A percentile compares a stretch with the other conserved stretches of the same genome.
These are phyloP conservation scores for Podila horticola DNA, from an alignment of 192 early-diverging fungal genomes.

Conservation along the genomic window DNA sequence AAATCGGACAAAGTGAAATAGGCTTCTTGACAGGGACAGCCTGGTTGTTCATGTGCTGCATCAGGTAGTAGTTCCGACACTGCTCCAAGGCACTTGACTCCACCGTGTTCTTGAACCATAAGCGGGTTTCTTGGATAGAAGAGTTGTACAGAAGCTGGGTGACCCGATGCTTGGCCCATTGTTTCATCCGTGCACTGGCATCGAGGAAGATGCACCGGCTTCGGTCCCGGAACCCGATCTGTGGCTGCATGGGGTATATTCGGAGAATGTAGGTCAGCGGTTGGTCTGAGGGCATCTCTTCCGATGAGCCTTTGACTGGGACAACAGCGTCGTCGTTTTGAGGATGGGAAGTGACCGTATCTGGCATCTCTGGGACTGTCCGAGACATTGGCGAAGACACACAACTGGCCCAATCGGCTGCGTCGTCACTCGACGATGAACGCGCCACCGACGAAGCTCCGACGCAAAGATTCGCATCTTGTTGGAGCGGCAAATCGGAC, in stretches of 20 bases:
- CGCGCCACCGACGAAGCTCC: neutral
- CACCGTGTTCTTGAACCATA: slow-evolving; percentile 26
- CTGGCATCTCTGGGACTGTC: slow-evolving; percentile 1
- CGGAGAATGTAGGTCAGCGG: slow-evolving; percentile 9
- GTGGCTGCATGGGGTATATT: slow-evolving; percentile 14
- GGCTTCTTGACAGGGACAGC: neutral
- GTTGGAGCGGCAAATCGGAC: neutral
- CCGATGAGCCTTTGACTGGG: neutral
- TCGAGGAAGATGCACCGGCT: slow-evolving; percentile 25
- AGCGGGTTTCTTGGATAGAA: slow-evolving; percentile 22
- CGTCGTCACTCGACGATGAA: neutral
- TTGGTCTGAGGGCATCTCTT: neutral
- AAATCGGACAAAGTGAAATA: slow-evolving; percentile 17
- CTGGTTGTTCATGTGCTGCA: slow-evolving; percentile 3
- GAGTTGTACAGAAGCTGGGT: slow-evolving; percentile 30
- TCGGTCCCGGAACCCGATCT: slow-evolving; percentile 21
- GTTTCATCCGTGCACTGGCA: neutral
- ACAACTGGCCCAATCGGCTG: slow-evolving; percentile 28
- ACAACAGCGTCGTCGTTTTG: too few species aligned
- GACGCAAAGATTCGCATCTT: neutral
- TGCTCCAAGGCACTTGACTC: slow-evolving; percentile 34
- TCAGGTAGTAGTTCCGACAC: slow-evolving; percentile 12
- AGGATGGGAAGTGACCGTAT: too few species aligned
- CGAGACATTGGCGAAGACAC: slow-evolving; percentile 13
- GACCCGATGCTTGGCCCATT: slow-evolving; percentile 9